A percentile compares a stretch with the other conserved stretches of the same genome.
Evolutionary conservation across 2,329 filamentous ascomycete species (phyloP).

Genomic region (Colletotrichum karsti): DNA sequence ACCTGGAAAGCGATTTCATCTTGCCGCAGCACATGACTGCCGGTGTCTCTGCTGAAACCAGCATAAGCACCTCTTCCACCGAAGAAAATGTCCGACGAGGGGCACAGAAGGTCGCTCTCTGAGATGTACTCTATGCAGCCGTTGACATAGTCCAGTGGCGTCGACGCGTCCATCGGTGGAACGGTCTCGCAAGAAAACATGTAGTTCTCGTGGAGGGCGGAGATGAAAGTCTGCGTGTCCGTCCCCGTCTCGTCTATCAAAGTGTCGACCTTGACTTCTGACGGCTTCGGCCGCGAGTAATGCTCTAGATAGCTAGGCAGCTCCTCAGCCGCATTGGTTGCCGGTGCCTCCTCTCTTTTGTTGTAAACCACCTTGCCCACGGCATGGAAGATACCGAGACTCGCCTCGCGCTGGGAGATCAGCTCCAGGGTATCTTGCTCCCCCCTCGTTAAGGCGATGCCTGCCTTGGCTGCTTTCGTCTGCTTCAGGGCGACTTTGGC

Average conservation of each 20-base stretch:
- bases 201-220: slow-evolving; percentile 94
- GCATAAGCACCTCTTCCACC: slow-evolving; percentile 63
- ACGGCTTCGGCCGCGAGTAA: slow-evolving; percentile 66
- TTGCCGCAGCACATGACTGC: slow-evolving; percentile 82
- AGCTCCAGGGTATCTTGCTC: slow-evolving; percentile 83
- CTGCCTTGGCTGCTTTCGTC: slow-evolving; percentile 68
- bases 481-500: slow-evolving; percentile 77
- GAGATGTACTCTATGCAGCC: slow-evolving; percentile 89
- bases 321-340: slow-evolving; percentile 54
- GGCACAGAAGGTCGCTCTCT: slow-evolving; percentile 84
- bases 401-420: slow-evolving; percentile 87
- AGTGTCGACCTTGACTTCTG: slow-evolving; percentile 74
- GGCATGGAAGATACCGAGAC: slow-evolving; percentile 93
- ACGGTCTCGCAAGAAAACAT: slow-evolving; percentile 78
- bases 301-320: slow-evolving; percentile 69
- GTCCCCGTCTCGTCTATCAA: slow-evolving; percentile 95
- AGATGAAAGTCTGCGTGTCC: slow-evolving; percentile 89
- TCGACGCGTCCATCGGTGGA: slow-evolving; percentile 57
- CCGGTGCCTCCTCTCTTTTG: slow-evolving; percentile 73
- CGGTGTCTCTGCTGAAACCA: slow-evolving; percentile 63
- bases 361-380: slow-evolving; percentile 97
- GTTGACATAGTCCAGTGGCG: slow-evolving; percentile 80
- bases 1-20: slow-evolving; percentile 95
- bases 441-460: slow-evolving; percentile 72
- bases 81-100: slow-evolving; percentile 75